A percentile compares a stretch with the other conserved stretches of the same genome.
Evolutionary conservation across 1,139 yeast species (phyloP).

Genomic region (Taphrina betulina): DNA sequence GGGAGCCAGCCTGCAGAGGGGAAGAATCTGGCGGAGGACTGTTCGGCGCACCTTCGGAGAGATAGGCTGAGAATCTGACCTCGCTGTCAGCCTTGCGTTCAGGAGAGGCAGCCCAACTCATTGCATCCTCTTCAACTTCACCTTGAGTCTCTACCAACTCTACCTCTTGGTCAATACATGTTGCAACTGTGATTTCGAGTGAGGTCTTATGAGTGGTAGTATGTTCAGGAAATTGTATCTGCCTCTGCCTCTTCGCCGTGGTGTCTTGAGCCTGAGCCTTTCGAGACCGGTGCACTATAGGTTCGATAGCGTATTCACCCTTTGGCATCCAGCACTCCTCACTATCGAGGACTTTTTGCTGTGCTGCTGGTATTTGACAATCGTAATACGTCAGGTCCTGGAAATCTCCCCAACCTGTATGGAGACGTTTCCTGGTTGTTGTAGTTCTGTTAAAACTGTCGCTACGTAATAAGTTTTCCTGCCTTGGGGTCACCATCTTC

Average conservation of each 20-base stretch:
- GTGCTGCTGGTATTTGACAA: slow-evolving; percentile 7
- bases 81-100: not conserved
- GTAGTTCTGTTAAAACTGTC: not conserved
- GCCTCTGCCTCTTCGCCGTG: too few species aligned
- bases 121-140: not conserved
- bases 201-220: too few species aligned
- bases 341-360: slow-evolving; percentile 6
- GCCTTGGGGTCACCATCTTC: too few species aligned
- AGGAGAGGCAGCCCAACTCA: slow-evolving; percentile 11
- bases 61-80: not conserved
- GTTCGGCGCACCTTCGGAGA: not conserved
- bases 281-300: slow-evolving; percentile 7
- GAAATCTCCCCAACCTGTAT: slow-evolving; percentile 28
- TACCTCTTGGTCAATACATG: not conserved
- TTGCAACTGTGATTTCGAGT: not conserved
- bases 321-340: slow-evolving; percentile 27
- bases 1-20: not conserved
- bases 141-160: not conserved
- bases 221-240: too few species aligned
- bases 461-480: too few species aligned
- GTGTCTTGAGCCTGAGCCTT: not conserved
- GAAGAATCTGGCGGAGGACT: slow-evolving; percentile 21
- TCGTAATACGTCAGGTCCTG: slow-evolving; percentile 21
- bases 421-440: not conserved
- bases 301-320: slow-evolving; percentile 14